phyloP scores from a whole-genome alignment of 352 stramenopile genomes.

The Phytophthora europaea region DNA sequence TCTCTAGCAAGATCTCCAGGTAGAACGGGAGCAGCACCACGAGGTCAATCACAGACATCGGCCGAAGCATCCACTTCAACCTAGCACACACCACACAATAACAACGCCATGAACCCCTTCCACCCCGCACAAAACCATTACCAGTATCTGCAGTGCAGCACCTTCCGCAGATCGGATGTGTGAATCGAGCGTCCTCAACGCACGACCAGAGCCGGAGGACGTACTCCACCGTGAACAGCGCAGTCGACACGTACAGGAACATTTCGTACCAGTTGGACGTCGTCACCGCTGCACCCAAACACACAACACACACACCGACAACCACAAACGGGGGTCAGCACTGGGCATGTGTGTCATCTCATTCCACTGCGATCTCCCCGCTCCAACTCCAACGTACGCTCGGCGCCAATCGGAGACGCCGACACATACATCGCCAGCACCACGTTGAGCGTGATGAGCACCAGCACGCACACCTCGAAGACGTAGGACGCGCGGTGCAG shows the following conservation, averaged over 20 bases:
- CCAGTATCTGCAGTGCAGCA: slow-evolving; percentile 18
- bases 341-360: background rate
- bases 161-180: slow-evolving; percentile 62
- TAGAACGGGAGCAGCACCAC: slow-evolving; percentile 84
- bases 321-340: background rate
- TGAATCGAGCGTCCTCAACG: slow-evolving; percentile 77
- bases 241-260: slow-evolving; percentile 83
- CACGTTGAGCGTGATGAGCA: slow-evolving; percentile 85
- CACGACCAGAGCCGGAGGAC: slow-evolving; percentile 83
- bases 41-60: slow-evolving; percentile 87
- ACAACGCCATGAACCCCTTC: background rate
- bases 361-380: background rate
- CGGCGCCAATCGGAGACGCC: slow-evolving; percentile 17
- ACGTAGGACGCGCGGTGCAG: slow-evolving; percentile 77
- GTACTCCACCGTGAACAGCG: slow-evolving; percentile 84
- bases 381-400: slow-evolving; percentile 33
- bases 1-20: slow-evolving; percentile 78
- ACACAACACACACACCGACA: background rate
- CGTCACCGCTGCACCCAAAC: slow-evolving; percentile 35
- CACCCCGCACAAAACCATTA: background rate
- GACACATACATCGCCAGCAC: slow-evolving; percentile 79
- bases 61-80: slow-evolving; percentile 80
- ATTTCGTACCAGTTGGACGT: slow-evolving; percentile 73
- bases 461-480: slow-evolving; percentile 73
- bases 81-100: slow-evolving; percentile 33